Base-by-base conservation (phyloP, 768 basidiomycete species). In the Rhizopogon rudus region DNA sequence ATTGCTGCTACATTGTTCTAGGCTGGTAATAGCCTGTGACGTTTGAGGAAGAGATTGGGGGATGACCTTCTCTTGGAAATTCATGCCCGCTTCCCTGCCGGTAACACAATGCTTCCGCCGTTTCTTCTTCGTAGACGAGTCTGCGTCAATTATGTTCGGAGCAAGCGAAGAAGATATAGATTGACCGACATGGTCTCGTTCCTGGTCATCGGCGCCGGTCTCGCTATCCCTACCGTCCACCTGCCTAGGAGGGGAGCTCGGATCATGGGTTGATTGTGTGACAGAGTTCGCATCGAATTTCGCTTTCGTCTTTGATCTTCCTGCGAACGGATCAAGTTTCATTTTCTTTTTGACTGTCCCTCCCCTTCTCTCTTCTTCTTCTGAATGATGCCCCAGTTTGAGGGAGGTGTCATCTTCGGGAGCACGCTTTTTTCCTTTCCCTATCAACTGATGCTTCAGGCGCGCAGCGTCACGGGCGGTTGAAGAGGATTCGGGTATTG, bases 371-470 rank as follows among this genome's bases (percentile, higher is more conserved):
- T 79, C 80, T 31, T 86, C 85, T 43, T 79, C 76, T 40, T 79
- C 76, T 40, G 68, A 62, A 37, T 57, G 64, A 61, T 72, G 55
- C 56, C 56, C 51, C 60, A 59, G 50, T 64, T 60, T 53, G 5
- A 54, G 43, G 22, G 60, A 52, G 0, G 61, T 70, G 16, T 66
- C 71, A 17, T 78, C 74, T 40, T 78, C 76, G 42, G 75, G 63
- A 17, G 64, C 55, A 14, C 78, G 77, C 64, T 83, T 88, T 53
- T 76, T 76, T 5, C 72, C 67, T 52, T 73, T 72, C 39, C 76
- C 82, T 10, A 74, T 63, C 2, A 92, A 76, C 62, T 78, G 82
- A 52, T 77, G 76, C 65, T 82, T 86, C 17, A 92, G 75, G 58
- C 80, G 81, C 16, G 79, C 80, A n/a, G 76, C 72, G 53, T 88